These are phyloP conservation scores for Dothidotthia symphoricarpi DNA, from an alignment of 2,329 filamentous ascomycete genomes.

Conservation along the genomic window DNA sequence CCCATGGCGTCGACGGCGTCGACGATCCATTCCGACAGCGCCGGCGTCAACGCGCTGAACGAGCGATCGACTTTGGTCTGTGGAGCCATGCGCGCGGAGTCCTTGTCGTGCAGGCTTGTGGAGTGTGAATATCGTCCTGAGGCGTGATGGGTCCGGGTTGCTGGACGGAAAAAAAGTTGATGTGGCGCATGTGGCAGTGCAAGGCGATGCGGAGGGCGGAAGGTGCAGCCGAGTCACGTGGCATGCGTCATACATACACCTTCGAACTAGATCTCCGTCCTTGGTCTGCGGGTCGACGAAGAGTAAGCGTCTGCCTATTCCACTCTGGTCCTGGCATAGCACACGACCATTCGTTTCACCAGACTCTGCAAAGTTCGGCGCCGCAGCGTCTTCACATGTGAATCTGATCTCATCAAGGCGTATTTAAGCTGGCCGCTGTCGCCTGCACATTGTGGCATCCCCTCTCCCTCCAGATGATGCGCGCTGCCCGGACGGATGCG, in stretches of 20 bases:
- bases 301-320: too few relatives aligned
- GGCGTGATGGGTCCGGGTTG: conserved; percentile 6
- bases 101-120: conserved; percentile 5
- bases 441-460: conserved; percentile 36
- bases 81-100: conserved; percentile 30
- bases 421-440: conserved; percentile 22
- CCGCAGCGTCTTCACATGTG: conserved; percentile 17
- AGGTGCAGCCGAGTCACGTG: conserved; percentile 1
- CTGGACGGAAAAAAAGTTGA: conserved; percentile 25
- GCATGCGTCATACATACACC: background rate
- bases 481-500: conserved; percentile 35
- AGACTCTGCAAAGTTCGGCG: too few relatives aligned
- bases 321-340: too few relatives aligned
- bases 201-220: too few relatives aligned
- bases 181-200: background rate
- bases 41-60: conserved; percentile 69
- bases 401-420: conserved; percentile 26
- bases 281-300: too few relatives aligned
- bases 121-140: conserved; percentile 1
- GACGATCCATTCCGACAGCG: conserved; percentile 78
- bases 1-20: conserved; percentile 82
- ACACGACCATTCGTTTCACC: too few relatives aligned
- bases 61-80: conserved; percentile 45
- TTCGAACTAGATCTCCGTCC: too few relatives aligned
- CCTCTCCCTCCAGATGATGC: conserved; percentile 33